These are phyloP conservation scores for Porphyridium purpureum DNA, from an alignment of 23 red algal species.

Conservation along the genomic window DNA sequence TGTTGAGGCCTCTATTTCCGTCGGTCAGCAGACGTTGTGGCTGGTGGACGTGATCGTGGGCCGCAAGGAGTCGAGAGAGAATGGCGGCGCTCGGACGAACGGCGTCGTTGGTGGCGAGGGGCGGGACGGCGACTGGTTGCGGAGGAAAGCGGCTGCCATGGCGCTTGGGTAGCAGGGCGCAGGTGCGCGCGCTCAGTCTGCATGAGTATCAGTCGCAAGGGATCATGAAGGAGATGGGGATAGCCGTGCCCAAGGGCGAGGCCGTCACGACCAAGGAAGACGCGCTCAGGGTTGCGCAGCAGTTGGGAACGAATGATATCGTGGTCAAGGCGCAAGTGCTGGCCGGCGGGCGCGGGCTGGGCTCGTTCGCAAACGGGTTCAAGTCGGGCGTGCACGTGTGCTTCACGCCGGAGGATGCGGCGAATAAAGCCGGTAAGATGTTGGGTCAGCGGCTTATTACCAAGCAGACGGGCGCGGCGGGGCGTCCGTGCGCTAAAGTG, in stretches of 20 bases:
- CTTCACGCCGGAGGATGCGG: conserved; percentile 38
- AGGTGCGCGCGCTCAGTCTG: conserved; percentile 44
- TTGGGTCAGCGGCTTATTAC: conserved; percentile 76
- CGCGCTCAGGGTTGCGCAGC: conserved; percentile 22
- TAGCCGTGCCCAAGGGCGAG: conserved; percentile 55
- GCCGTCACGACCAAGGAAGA: conserved; percentile 45
- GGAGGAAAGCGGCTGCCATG: no score
- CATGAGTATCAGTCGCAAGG: conserved; percentile 94
- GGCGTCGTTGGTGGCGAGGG: no score
- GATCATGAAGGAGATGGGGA: conserved; percentile 48
- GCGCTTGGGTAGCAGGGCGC: no score
- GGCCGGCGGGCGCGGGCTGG: conserved; percentile 85
- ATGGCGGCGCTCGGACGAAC: no score
- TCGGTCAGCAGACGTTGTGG: no score
- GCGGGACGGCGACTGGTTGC: no score
- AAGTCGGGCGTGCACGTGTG: conserved; percentile 87
- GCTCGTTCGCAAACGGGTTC: conserved; percentile 75
- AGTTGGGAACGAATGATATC: conserved; percentile 26
- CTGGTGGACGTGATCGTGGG: no score
- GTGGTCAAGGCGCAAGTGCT: conserved; percentile 97
- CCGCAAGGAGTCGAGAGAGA: no score
- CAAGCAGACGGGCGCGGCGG: conserved; percentile 86
- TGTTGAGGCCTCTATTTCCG: no score
- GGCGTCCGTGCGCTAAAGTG: conserved; percentile 51
- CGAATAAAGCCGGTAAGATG: conserved; percentile 73